Base-by-base conservation (phyloP, 768 basidiomycete genomes). In the Agaricus subrufescens region DNA sequence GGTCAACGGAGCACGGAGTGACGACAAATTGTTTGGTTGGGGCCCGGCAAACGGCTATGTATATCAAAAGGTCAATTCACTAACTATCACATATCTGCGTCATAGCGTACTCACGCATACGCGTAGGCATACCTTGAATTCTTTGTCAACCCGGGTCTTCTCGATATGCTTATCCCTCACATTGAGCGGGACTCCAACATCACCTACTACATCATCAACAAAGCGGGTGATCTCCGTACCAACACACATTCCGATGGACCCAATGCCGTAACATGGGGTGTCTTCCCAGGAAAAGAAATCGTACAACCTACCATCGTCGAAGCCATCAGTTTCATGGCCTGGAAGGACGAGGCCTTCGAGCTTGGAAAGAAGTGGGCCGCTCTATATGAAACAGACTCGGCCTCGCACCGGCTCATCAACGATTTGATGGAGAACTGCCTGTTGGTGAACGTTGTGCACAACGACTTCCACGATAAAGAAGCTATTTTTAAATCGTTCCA, bases 181-280 rank as follows among this genome's bases (percentile, higher is more conserved):
- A 93, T 98, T 62, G 91, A 95, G 66, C 83, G 86, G 15, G 92
- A 97, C 65, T 81, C 82, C 58, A 84, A 87, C 62, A 89, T 96
- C 66, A 98, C 94, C 2, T 99, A 98, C 77, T 96, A 98, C 65
- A 92, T 94, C 47, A 96, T 98, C 70, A 98, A 98, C 81, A 92
- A 89, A 69, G 84, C 86, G 42, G 97, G 97, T 40, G 95, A 98
- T 69, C 76, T 99, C 49, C 84, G 87, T 54, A 98, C 97, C 48
- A 99, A 98, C 76, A 94, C 86, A 14, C 90, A 93, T 63, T 91
- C 88, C 2, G 94, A 97, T 50, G 94, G 95, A 2, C 95, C 97
- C 27, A 98, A 97, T 63, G 95, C 95, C n/a, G 94, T 98, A 15
- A 98, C 95, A 1, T 98, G 95, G 95, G 95, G 95, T 60, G 92